phyloP scores from a whole-genome alignment of 2,329 filamentous ascomycete genomes.

The Colletotrichum sp. region DNA sequence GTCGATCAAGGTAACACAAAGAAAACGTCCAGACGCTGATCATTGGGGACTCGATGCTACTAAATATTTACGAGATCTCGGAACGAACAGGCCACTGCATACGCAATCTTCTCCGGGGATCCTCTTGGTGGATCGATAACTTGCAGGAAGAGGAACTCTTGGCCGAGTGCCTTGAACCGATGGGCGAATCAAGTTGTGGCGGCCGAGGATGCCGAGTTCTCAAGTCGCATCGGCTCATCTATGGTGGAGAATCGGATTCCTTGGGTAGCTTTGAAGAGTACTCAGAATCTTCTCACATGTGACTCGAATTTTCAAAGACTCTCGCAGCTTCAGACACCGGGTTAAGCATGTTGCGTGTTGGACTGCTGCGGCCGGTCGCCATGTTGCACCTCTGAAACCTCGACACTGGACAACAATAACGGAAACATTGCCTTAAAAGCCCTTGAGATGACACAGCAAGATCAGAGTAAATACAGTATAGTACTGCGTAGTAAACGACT shows the following conservation, averaged over 20 bases:
- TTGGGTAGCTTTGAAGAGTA: neutral
- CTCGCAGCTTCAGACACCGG: neutral
- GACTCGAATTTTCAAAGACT: neutral
- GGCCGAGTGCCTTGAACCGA: neutral
- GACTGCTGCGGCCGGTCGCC: rapidly evolving
- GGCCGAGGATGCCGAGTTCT: constrained; percentile 3
- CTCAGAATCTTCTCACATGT: neutral
- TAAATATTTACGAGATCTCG: neutral
- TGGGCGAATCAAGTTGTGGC: neutral
- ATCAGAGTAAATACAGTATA: neutral
- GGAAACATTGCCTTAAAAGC: neutral
- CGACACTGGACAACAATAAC: rapidly evolving
- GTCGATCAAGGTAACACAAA: no score
- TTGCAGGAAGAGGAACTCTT: neutral
- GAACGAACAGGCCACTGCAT: neutral
- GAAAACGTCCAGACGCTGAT: neutral
- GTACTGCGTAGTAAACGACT: neutral
- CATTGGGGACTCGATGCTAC: neutral
- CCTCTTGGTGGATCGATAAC: neutral
- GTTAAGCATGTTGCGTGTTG: neutral
- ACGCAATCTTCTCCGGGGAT: neutral
- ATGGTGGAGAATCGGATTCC: neutral
- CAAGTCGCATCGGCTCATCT: neutral
- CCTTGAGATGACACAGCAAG: neutral
- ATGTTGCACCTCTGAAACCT: neutral